A percentile compares a stretch with the other conserved stretches of the same genome.
Evolutionary conservation across 139 green algal species (phyloP).

Genomic region (Chlamydomonas incerta): DNA sequence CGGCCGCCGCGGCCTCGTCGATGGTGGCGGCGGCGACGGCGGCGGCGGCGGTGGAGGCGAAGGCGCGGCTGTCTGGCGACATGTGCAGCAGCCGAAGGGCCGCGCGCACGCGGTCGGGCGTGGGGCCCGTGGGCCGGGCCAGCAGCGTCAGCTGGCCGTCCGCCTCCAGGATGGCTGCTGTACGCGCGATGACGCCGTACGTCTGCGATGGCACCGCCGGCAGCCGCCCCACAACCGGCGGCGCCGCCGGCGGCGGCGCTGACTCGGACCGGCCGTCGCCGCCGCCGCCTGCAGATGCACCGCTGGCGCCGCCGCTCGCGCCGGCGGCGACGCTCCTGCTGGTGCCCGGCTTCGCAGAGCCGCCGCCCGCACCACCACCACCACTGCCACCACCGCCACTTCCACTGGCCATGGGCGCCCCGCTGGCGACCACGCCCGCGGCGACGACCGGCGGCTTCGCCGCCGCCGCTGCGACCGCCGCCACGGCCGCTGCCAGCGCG

Average conservation of each 20-base stretch:
- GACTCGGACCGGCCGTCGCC: not conserved
- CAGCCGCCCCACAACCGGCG: not conserved
- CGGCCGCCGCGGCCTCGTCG: not conserved
- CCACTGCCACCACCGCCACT: too few relatives aligned
- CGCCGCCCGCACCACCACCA: too few relatives aligned
- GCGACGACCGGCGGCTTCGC: too few relatives aligned
- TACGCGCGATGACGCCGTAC: constrained; percentile 1
- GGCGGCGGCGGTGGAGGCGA: not conserved
- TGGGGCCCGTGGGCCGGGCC: constrained; percentile 11
- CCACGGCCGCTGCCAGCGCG: too few relatives aligned
- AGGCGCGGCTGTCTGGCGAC: not conserved
- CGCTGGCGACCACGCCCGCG: too few relatives aligned
- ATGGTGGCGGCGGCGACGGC: not conserved
- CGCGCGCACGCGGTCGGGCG: constrained; percentile 1
- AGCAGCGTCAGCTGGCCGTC: constrained; percentile 27
- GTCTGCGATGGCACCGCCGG: constrained; percentile 26
- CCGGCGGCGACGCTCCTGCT: not conserved
- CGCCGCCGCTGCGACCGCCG: too few relatives aligned
- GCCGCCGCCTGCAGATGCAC: not conserved
- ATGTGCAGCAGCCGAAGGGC: constrained; percentile 12
- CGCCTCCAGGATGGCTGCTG: constrained; percentile 7
- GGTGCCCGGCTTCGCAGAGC: too few relatives aligned
- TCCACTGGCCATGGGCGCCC: too few relatives aligned
- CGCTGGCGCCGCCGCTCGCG: not conserved
- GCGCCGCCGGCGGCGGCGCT: not conserved